Evolutionary conservation across 441 rosid genomes (phyloP).

Genomic region (Gossypium gossypioides): DNA sequence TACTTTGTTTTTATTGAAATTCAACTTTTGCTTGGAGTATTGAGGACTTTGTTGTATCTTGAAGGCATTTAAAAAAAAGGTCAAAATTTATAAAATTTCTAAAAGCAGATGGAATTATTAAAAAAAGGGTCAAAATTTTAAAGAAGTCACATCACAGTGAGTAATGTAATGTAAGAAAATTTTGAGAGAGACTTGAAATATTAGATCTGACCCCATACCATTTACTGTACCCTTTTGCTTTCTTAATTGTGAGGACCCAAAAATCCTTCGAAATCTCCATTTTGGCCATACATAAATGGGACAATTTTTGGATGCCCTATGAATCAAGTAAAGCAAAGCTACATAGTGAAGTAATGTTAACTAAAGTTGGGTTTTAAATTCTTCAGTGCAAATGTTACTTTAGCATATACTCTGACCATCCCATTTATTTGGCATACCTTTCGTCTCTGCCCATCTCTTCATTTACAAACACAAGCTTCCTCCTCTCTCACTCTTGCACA

Average conservation of each 20-base stretch:
- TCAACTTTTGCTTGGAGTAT: no score
- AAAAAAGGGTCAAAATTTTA: neutral
- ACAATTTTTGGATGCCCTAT: slow-evolving; percentile 13
- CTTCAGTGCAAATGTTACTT: slow-evolving; percentile 18
- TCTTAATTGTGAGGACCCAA: neutral
- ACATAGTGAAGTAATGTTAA: neutral
- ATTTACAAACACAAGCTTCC: slow-evolving; percentile 22
- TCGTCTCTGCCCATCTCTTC: slow-evolving; percentile 29
- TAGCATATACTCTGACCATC: slow-evolving; percentile 19
- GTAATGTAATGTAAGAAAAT: slow-evolving; percentile 2
- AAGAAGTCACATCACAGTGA: slow-evolving; percentile 8
- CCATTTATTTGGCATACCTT: slow-evolving; percentile 37
- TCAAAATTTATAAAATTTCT: no score
- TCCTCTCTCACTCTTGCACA: neutral
- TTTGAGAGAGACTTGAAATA: slow-evolving; percentile 3
- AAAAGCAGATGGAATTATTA: neutral
- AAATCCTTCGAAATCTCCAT: neutral
- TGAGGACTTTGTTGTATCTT: no score
- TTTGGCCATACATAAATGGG: neutral
- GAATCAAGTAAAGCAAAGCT: slow-evolving; percentile 12
- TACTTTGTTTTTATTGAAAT: neutral
- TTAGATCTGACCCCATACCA: neutral
- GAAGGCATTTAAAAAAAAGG: no score
- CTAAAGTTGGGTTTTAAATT: slow-evolving; percentile 4
- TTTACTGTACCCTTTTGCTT: neutral